These are phyloP conservation scores for Lactarius hatsudake DNA, from an alignment of 768 basidiomycete genomes.

Conservation along the genomic window DNA sequence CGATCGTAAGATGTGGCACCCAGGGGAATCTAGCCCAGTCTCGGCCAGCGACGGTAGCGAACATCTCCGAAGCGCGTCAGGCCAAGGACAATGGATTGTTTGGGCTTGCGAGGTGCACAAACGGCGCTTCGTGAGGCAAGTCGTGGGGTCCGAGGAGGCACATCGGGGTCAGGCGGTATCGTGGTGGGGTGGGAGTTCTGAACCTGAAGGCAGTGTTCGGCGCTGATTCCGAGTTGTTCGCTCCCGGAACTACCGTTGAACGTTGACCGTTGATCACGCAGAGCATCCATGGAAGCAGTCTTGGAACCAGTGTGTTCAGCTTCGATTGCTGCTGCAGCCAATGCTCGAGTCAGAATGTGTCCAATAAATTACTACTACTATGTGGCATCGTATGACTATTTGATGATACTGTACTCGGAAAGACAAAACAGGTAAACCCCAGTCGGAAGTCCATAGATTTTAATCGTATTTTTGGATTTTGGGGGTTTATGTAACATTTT, in stretches of 20 bases:
- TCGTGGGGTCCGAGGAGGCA: neutral
- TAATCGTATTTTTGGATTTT: no score
- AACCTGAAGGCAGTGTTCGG: neutral
- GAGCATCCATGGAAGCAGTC: neutral
- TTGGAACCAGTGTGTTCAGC: no score
- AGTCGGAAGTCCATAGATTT: no score
- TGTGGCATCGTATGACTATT: neutral
- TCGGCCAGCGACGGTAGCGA: neutral
- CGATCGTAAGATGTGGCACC: neutral
- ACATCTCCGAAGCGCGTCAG: neutral
- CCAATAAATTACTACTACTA: neutral
- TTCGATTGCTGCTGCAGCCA: neutral
- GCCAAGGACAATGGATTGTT: neutral
- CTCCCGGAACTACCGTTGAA: neutral
- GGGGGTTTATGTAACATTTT: no score
- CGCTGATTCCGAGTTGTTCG: neutral
- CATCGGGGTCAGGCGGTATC: neutral
- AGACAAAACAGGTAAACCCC: neutral
- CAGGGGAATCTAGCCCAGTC: neutral
- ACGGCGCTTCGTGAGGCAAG: neutral
- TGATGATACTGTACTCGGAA: neutral
- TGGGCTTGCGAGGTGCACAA: conserved; percentile 2
- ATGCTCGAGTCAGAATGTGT: neutral
- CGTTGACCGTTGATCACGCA: neutral
- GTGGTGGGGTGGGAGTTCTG: neutral